Evolutionary conservation across 306 rosid genomes (phyloP).

Genomic region (Quercus cerris): DNA sequence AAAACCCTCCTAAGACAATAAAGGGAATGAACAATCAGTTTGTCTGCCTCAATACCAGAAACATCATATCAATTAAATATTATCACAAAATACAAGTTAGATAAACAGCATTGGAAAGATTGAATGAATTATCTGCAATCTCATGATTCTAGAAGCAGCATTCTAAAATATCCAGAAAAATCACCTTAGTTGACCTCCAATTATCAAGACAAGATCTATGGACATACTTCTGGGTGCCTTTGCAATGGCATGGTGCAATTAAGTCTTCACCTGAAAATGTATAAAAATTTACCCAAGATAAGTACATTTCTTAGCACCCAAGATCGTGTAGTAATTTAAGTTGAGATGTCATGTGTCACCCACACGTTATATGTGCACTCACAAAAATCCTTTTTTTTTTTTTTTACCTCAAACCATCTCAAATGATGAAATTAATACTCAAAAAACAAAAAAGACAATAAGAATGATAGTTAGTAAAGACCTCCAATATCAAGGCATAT

Average conservation of each 20-base stretch:
- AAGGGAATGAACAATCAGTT: slow-evolving; percentile 20
- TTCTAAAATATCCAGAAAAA: background rate
- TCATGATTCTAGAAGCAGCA: slow-evolving; percentile 5
- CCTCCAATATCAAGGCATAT: slow-evolving; percentile 96
- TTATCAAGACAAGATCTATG: slow-evolving; percentile 96
- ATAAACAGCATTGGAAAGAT: background rate
- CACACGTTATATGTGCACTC: background rate
- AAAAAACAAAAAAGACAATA: slow-evolving; percentile 13
- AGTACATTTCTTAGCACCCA: background rate
- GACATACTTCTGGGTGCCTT: slow-evolving; percentile 94
- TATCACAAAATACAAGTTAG: background rate
- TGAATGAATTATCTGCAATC: background rate
- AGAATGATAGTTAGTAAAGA: slow-evolving; percentile 26
- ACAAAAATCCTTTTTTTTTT: background rate
- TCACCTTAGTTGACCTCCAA: slow-evolving; percentile 98
- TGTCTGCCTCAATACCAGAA: slow-evolving; percentile 4
- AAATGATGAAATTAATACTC: slow-evolving; percentile 12
- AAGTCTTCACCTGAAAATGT: slow-evolving; percentile 75
- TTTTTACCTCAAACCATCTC: slow-evolving; percentile 1
- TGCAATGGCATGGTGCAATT: slow-evolving; percentile 97
- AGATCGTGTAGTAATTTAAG: background rate
- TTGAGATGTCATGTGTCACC: background rate
- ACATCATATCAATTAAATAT: background rate
- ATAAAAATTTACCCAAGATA: background rate
- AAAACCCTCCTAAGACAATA: slow-evolving; percentile 77